Evolutionary conservation across 768 basidiomycete species (phyloP).

Genomic region (Tricholoma bakamatsutake): DNA sequence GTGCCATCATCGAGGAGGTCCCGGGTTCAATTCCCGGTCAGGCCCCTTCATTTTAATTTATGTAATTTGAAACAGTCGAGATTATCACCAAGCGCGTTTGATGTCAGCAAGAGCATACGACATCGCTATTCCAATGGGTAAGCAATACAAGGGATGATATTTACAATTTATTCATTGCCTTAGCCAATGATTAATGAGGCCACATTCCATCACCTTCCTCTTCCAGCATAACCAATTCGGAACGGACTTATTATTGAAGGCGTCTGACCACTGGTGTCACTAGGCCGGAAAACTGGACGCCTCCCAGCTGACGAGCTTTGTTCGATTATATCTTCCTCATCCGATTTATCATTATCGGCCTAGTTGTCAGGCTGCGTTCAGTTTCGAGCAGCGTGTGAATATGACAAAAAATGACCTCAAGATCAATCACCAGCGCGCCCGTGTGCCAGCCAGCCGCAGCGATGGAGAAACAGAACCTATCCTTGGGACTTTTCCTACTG

Average conservation of each 20-base stretch:
- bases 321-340: slow-evolving; percentile 31
- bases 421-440: slow-evolving; percentile 82
- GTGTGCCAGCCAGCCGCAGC: slow-evolving; percentile 90
- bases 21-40: slow-evolving; percentile 15
- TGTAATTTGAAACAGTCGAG: too few species aligned
- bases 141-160: not conserved
- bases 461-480: slow-evolving; percentile 73
- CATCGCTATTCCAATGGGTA: too few species aligned
- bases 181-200: slow-evolving; percentile 13
- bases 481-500: slow-evolving; percentile 38
- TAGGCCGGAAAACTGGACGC: slow-evolving; percentile 8
- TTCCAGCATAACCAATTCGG: slow-evolving; percentile 56
- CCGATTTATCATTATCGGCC: slow-evolving; percentile 27
- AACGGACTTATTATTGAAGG: slow-evolving; percentile 30
- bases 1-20: slow-evolving; percentile 12
- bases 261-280: slow-evolving; percentile 25
- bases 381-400: not conserved
- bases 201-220: slow-evolving; percentile 28
- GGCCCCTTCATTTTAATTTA: slow-evolving; percentile 3
- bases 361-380: slow-evolving; percentile 15
- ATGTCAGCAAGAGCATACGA: too few species aligned
- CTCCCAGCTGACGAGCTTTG: slow-evolving; percentile 11
- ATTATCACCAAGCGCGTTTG: too few species aligned
- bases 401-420: slow-evolving; percentile 47
- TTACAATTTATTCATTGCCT: not conserved